A percentile compares a stretch with the other conserved stretches of the same genome.
phyloP scores from a whole-genome alignment of 2,329 filamentous ascomycete species.

The Trichoderma sp. region DNA sequence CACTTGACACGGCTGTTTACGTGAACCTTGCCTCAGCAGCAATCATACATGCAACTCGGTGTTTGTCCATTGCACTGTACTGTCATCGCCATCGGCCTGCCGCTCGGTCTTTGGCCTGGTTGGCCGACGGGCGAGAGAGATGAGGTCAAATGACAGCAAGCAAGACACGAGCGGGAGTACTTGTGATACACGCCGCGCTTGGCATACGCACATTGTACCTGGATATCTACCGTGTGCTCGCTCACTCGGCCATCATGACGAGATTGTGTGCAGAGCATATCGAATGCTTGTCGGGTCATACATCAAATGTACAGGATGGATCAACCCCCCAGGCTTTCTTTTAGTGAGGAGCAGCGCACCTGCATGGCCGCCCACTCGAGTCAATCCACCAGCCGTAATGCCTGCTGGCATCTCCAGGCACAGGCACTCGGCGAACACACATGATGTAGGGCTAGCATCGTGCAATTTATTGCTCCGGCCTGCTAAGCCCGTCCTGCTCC shows the following conservation, averaged over 20 bases:
- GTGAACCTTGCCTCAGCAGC: neutral
- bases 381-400: neutral
- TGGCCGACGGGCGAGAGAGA: neutral
- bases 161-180: neutral
- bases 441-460: neutral
- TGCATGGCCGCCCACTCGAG: too few relatives aligned
- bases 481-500: neutral
- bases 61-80: neutral
- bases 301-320: too few relatives aligned
- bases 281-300: too few relatives aligned
- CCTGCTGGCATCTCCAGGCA: neutral
- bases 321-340: too few relatives aligned
- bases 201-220: neutral
- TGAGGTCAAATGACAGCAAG: neutral
- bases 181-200: neutral
- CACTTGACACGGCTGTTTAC: neutral
- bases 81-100: neutral
- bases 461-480: neutral
- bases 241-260: neutral
- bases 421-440: neutral
- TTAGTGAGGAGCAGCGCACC: too few relatives aligned
- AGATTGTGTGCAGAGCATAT: neutral
- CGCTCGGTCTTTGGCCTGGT: neutral
- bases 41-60: neutral
- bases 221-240: too few relatives aligned